Evolutionary conservation across 108 stramenopile species (phyloP), one percentile per base, ranked within the genome.

Genomic region (Pseudonitzschia delicatissima): DNA sequence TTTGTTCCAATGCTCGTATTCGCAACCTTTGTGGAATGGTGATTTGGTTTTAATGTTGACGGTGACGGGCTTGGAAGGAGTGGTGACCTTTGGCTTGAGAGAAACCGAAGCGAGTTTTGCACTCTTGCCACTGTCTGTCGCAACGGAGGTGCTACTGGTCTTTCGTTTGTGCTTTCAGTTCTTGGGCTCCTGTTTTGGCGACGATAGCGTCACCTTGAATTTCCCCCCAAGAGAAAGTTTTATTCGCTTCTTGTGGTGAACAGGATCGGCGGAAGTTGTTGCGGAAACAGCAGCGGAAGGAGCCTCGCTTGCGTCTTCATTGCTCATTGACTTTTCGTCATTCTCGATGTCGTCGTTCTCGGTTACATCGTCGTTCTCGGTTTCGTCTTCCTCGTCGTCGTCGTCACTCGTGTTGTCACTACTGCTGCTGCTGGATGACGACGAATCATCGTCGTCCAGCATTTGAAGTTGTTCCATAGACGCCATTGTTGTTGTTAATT

Each of bases 381-480:
- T 47, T 2, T 51, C 57, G 13, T 66, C 57, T 9, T 57, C 52
- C 4, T 65, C 40, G n/a, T 45, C 36, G 26, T 60, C 67, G 18
- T 28, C 15, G 9, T 26, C 20, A 8, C 15, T 76, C n/a, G 12
- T 66, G 29, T 68, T 52, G 52, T 64, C 55, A 18, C n/a, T 57
- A 17, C 50, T 36, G 28, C 36, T 39, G 51, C 58, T 68, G 25
- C 20, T 62, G 12, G 64, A 28, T 4, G 45, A 67, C 12, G 67
- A 28, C 20, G 57, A 25, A 36, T 66, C 65, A 21, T 59, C 65
- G 20, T 61, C 58, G 12, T 51, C 48, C 3, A 73, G 48, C 57
- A 58, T 55, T 26, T 48, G 34, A 21, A 73, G 48, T 31, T 73
- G 72, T 23, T 60, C 64, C 48, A 66, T 47, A 4, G 72, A 73